Percentiles rank a stretch among this genome's conserved stretches.
Conservation (phyloP, 352 stramenopile genomes). For the Phytophthora crassamura region DNA sequence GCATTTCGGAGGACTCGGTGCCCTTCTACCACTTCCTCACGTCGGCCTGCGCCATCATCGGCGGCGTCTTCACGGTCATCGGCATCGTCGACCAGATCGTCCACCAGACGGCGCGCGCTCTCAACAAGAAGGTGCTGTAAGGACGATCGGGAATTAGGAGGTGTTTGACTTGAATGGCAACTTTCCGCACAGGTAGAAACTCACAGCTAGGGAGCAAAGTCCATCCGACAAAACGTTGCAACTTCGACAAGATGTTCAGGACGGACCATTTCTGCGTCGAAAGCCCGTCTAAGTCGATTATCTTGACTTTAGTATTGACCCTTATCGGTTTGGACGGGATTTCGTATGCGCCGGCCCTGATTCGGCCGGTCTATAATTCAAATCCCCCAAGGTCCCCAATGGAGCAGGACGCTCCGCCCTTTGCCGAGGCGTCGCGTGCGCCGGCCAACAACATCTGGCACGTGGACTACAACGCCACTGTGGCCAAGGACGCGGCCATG, state of each 20-base stretch:
- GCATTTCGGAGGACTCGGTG: slow-evolving; percentile 92
- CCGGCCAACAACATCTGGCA: slow-evolving; percentile 68
- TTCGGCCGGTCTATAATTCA: slow-evolving; percentile 27
- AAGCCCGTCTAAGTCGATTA: slow-evolving; percentile 22
- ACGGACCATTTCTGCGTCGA: no score
- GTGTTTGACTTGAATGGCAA: no score
- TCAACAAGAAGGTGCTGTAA: slow-evolving; percentile 93
- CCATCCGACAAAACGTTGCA: no score
- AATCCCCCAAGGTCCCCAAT: slow-evolving; percentile 12
- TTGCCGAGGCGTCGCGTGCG: slow-evolving; percentile 1
- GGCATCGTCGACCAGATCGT: slow-evolving; percentile 93
- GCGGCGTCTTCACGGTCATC: slow-evolving; percentile 96
- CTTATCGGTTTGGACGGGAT: no score
- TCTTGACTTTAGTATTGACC: no score
- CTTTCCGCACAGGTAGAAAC: no score
- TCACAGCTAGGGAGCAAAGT: no score
- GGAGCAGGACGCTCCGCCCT: slow-evolving; percentile 14
- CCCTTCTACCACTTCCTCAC: slow-evolving; percentile 97
- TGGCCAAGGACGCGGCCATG: slow-evolving; percentile 74
- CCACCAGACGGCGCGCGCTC: slow-evolving; percentile 81
- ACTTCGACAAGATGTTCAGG: no score
- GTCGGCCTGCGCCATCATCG: slow-evolving; percentile 95
- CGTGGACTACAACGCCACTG: slow-evolving; percentile 84
- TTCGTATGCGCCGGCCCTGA: slow-evolving; percentile 28
- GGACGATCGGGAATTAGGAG: no score